Evolutionary conservation across 2,329 filamentous ascomycete genomes (phyloP), one percentile per base, ranked within the genome.

Genomic region (Falciphora oryzae): DNA sequence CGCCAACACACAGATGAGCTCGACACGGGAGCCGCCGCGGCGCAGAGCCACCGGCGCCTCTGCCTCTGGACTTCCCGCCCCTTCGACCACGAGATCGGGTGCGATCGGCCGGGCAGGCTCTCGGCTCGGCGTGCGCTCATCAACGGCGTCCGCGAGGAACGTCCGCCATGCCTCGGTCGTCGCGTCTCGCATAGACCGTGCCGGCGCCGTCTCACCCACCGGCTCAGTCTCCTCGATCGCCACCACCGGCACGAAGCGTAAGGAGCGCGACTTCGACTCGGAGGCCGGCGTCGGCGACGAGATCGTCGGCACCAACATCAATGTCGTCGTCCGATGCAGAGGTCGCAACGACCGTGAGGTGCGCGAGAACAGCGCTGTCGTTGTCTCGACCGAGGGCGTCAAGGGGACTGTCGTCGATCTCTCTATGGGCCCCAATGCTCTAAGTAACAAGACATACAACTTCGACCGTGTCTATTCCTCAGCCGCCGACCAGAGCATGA

Each of bases 391-490:
- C 4, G 91, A 95, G 70, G 93, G 92, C n/a, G 88, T 92, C 67
- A 94, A 91, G 77, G 93, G 93, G 59, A 92, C 90, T 72, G 85
- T 83, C 56, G 87, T 99, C 31, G 90, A 96, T 69, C 78, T 99
- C 61, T 93, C 89, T 4, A 97, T 98, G 92, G 95, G 94, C 1
- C 89, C 93, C 0, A 96, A 89, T 76, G 91, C 95, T 44, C 79
- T 98, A 65, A 96, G 89, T 80, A 97, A 99, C 79, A 98, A 98
- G 79, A 91, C 92, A 0, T 99, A 99, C 75, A 89, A 90, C 68
- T 99, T 99, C 74, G 95, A 99, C 77, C 95, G 94, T 73, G 95
- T 98, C 69, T 99, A 97, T 73, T 97, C 95, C 1, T 91, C 91
- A 0, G 95, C 94, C 0, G 94, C 95, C 1, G 95, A 98, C 72